These are phyloP conservation scores for Erythrobasidium hasegawianum DNA, from an alignment of 1,284 basidiomycete genomes.

Conservation along the genomic window DNA sequence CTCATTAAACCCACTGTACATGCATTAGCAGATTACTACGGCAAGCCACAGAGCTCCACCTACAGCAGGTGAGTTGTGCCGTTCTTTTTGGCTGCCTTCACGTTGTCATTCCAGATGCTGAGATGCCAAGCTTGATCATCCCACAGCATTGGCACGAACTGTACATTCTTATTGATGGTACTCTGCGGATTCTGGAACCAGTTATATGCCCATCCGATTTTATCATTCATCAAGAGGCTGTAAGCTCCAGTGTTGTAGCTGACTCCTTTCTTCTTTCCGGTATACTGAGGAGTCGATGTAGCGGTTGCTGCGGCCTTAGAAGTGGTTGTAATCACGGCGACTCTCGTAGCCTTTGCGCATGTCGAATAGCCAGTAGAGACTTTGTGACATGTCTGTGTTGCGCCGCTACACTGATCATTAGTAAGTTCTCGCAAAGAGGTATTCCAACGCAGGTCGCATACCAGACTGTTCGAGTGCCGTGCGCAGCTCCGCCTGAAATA, in stretches of 20 bases:
- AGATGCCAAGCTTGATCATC: conserved; percentile 7
- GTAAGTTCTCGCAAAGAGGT: no score
- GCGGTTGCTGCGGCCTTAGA: neutral
- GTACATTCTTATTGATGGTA: conserved; percentile 21
- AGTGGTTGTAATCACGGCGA: conserved; percentile 1
- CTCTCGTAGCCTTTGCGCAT: neutral
- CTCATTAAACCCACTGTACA: conserved; percentile 36
- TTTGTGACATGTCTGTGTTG: neutral
- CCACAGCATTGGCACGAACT: conserved; percentile 40
- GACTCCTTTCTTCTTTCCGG: conserved; percentile 35
- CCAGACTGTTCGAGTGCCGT: neutral
- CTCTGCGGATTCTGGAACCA: conserved; percentile 29
- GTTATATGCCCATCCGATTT: conserved; percentile 38
- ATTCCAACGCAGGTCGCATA: no score
- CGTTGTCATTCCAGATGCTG: conserved; percentile 11
- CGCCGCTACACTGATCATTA: neutral
- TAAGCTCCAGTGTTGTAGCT: conserved; percentile 19
- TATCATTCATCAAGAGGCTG: neutral
- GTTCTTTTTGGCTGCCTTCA: conserved; percentile 18
- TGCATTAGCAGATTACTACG: no score
- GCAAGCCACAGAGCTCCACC: no score
- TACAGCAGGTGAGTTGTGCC: conserved; percentile 16
- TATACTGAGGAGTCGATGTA: conserved; percentile 1
- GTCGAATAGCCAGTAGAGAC: neutral
- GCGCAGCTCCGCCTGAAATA: neutral